A percentile compares a stretch with the other conserved stretches of the same genome.
These are phyloP conservation scores for Amanita exitialis DNA, from an alignment of 768 basidiomycete species.

Conservation along the genomic window DNA sequence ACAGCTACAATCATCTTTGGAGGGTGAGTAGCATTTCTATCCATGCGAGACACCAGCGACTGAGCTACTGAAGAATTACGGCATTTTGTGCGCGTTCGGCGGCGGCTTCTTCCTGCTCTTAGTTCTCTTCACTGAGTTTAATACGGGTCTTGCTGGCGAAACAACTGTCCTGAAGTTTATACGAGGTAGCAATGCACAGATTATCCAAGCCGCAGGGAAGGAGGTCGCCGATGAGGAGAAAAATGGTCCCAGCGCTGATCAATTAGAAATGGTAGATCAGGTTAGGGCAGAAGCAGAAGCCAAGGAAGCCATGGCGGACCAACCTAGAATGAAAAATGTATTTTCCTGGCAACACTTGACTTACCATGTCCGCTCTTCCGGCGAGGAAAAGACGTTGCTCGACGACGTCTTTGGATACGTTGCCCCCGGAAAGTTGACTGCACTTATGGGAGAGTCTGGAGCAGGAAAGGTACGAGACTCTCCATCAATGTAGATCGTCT, in stretches of 20 bases:
- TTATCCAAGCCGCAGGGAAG: constrained; percentile 20
- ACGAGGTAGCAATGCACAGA: constrained; percentile 33
- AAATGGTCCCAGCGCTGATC: neutral
- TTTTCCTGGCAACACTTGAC: constrained; percentile 75
- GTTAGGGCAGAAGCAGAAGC: constrained; percentile 13
- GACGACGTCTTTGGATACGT: constrained; percentile 75
- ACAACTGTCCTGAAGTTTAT: constrained; percentile 52
- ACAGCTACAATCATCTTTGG: constrained; percentile 30
- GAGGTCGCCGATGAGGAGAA: constrained; percentile 27
- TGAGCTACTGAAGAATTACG: constrained; percentile 38
- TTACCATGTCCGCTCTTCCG: constrained; percentile 52
- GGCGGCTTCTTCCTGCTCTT: constrained; percentile 46
- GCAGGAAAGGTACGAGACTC: constrained; percentile 33
- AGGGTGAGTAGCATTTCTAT: constrained; percentile 20
- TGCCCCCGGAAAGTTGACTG: constrained; percentile 71
- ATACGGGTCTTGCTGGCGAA: constrained; percentile 26
- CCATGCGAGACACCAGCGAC: neutral
- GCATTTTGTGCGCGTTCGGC: constrained; percentile 61
- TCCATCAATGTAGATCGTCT: constrained; percentile 2
- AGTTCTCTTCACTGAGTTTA: constrained; percentile 49
- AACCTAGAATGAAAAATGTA: constrained; percentile 38
- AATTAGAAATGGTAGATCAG: constrained; percentile 6
- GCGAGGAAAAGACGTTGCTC: constrained; percentile 40
- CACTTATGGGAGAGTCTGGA: constrained; percentile 58
- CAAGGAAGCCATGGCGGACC: constrained; percentile 26